A percentile compares a stretch with the other conserved stretches of the same genome.
Evolutionary conservation across 768 basidiomycete species (phyloP).

Genomic region (Steccherinum ochraceum): DNA sequence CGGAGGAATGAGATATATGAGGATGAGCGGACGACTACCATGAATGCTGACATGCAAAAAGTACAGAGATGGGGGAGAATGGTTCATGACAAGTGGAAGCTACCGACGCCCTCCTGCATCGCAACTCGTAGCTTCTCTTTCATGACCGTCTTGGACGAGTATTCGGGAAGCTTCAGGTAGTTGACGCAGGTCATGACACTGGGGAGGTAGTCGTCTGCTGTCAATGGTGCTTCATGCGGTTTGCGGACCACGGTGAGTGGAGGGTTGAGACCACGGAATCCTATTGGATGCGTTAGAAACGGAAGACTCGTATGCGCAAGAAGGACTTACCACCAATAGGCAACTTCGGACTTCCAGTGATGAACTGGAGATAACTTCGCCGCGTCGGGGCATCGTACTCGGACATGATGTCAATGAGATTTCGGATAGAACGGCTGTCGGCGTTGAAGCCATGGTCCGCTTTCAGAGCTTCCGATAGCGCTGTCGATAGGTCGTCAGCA

Average conservation of each 20-base stretch:
- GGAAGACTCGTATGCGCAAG: conserved; percentile 1
- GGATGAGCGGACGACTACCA: neutral
- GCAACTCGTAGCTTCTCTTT: conserved; percentile 76
- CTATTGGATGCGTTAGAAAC: conserved; percentile 21
- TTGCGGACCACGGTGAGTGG: conserved; percentile 95
- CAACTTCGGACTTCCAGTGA: conserved; percentile 94
- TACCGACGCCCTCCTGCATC: conserved; percentile 90
- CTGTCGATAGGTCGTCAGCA: conserved; percentile 32
- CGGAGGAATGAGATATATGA: neutral
- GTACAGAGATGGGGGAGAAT: neutral
- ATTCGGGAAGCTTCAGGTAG: conserved; percentile 94
- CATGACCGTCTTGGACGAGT: conserved; percentile 83
- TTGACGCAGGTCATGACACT: conserved; percentile 99
- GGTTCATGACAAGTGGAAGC: conserved; percentile 90
- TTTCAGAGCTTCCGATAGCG: conserved; percentile 83
- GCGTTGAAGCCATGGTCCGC: conserved; percentile 98
- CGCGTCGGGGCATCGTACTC: conserved; percentile 68
- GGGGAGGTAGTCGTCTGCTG: conserved; percentile 90
- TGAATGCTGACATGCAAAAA: neutral
- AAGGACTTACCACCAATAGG: conserved; percentile 80
- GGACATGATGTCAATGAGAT: conserved; percentile 82
- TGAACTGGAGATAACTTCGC: conserved; percentile 91
- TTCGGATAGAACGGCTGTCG: conserved; percentile 86
- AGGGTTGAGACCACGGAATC: conserved; percentile 93
- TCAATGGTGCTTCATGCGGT: conserved; percentile 86